A percentile compares a stretch with the other conserved stretches of the same genome.
Conservation (phyloP, 1,139 yeast species). For the Scheffersomyces titani region DNA sequence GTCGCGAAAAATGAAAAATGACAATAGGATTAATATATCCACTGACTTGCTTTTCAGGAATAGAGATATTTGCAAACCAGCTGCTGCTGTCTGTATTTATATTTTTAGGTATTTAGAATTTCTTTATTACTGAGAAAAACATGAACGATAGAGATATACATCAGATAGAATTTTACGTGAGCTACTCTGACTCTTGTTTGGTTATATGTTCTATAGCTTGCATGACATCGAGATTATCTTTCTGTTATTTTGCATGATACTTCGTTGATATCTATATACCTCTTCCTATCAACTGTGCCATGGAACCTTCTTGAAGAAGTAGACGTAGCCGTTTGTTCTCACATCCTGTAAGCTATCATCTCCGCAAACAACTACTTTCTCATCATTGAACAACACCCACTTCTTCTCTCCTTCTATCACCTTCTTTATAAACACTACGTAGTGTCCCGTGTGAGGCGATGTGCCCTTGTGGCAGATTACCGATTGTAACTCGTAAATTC, state of each 20-base stretch:
- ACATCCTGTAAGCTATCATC: conserved; percentile 64
- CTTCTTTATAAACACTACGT: conserved; percentile 73
- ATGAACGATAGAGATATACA: too few species aligned
- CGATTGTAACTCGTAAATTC: conserved; percentile 59
- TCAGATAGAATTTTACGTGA: too few species aligned
- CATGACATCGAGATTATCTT: too few species aligned
- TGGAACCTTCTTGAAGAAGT: conserved; percentile 35
- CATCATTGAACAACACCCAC: conserved; percentile 93
- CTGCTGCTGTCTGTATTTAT: too few species aligned
- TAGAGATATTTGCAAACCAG: too few species aligned
- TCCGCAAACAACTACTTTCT: conserved; percentile 78
- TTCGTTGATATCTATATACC: conserved; percentile 4
- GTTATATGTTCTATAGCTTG: too few species aligned
- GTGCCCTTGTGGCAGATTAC: conserved; percentile 93
- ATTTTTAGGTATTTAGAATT: too few species aligned
- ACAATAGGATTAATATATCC: too few species aligned
- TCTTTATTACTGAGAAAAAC: too few species aligned
- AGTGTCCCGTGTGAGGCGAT: conserved; percentile 95
- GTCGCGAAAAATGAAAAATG: not conserved
- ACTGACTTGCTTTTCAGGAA: too few species aligned
- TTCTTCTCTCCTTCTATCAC: conserved; percentile 39
- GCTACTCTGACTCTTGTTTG: too few species aligned
- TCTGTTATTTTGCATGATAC: too few species aligned
- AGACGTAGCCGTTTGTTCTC: conserved; percentile 63
- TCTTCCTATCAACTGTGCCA: conserved; percentile 3